A percentile compares a stretch with the other conserved stretches of the same genome.
Evolutionary conservation across 768 basidiomycete genomes (phyloP).

Genomic region (Boletus subparvulus): DNA sequence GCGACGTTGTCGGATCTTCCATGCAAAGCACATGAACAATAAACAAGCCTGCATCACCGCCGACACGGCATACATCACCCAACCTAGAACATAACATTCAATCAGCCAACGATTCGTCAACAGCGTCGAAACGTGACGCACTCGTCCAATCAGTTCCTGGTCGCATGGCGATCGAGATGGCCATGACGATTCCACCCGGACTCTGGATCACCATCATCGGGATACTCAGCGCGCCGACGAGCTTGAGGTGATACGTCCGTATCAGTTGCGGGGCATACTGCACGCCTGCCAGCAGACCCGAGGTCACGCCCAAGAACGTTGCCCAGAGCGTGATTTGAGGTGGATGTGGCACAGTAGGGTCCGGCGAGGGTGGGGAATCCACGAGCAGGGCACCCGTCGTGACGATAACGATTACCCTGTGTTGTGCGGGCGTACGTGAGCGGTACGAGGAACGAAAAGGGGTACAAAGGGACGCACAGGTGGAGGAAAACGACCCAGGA

Average conservation of each 20-base stretch:
- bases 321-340: slow-evolving; percentile 63
- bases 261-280: slow-evolving; percentile 90
- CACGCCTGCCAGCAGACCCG: slow-evolving; percentile 71
- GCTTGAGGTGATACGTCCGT: slow-evolving; percentile 71
- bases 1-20: slow-evolving; percentile 75
- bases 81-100: slow-evolving; percentile 44
- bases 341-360: slow-evolving; percentile 35
- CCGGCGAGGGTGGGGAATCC: slow-evolving; percentile 40
- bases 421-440: background rate
- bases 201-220: slow-evolving; percentile 96
- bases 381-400: slow-evolving; percentile 63
- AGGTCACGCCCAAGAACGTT: slow-evolving; percentile 81
- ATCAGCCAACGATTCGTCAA: background rate
- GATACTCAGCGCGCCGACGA: slow-evolving; percentile 92
- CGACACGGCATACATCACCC: slow-evolving; percentile 78
- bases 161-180: slow-evolving; percentile 72
- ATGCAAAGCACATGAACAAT: slow-evolving; percentile 80
- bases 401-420: slow-evolving; percentile 46
- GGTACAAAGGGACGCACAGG: slow-evolving; percentile 52
- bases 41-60: slow-evolving; percentile 83
- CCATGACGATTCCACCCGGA: slow-evolving; percentile 88
- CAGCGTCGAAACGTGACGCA: slow-evolving; percentile 31
- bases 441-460: background rate
- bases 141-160: slow-evolving; percentile 87
- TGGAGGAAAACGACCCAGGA: slow-evolving; percentile 71